Evolutionary conservation across 2,329 filamentous ascomycete genomes (phyloP).

Genomic region (Phialophora verrucosa): DNA sequence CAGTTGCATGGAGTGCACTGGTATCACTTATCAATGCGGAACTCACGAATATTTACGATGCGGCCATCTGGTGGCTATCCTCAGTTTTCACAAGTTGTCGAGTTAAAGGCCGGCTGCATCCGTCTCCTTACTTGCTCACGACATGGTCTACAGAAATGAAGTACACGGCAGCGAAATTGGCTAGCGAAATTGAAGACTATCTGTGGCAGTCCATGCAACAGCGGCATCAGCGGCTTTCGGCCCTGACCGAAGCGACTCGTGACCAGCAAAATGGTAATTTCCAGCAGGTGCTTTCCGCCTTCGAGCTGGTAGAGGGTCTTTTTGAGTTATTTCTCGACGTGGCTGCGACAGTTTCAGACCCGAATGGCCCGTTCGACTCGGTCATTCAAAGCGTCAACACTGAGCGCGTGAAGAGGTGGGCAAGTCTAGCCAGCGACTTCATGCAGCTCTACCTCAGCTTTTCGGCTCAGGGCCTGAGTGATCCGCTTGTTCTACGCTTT

Average conservation of each 20-base stretch:
- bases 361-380: conserved; percentile 61
- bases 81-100: conserved; percentile 47
- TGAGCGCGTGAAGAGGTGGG: conserved; percentile 67
- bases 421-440: conserved; percentile 60
- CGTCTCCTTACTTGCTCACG: conserved; percentile 60
- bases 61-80: conserved; percentile 61
- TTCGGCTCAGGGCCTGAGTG: conserved; percentile 42
- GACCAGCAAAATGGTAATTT: background rate
- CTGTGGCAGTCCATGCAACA: conserved; percentile 49
- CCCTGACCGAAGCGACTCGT: conserved; percentile 3
- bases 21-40: conserved; percentile 53
- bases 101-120: conserved; percentile 20
- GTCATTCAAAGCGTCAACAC: conserved; percentile 60
- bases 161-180: conserved; percentile 58
- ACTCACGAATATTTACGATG: conserved; percentile 58
- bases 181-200: conserved; percentile 61
- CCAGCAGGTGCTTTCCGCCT: conserved; percentile 22
- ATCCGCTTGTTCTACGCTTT: conserved; percentile 63
- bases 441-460: conserved; percentile 51
- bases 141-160: conserved; percentile 64
- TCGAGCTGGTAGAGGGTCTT: conserved; percentile 57
- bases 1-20: conserved; percentile 49
- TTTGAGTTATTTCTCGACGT: conserved; percentile 72
- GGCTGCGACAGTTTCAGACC: conserved; percentile 66
- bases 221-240: conserved; percentile 45